Evolutionary conservation across 768 basidiomycete genomes (phyloP).

Genomic region (Leccinum pellstonianum): DNA sequence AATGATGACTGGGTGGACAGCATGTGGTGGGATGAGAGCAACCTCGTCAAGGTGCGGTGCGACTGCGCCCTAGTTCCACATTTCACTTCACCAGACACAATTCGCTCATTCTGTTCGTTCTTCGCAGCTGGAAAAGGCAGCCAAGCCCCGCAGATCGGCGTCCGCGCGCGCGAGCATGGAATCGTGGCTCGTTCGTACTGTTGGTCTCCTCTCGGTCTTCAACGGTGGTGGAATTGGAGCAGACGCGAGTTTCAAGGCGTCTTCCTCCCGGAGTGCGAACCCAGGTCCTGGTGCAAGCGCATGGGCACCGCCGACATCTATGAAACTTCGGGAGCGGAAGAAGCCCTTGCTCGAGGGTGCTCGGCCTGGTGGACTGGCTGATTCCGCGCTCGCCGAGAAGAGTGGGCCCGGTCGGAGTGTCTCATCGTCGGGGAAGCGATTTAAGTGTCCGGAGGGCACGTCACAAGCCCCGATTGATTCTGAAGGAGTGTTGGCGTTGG

Average conservation of each 20-base stretch:
- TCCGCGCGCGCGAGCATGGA: conserved; percentile 35
- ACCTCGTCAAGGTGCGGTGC: conserved; percentile 51
- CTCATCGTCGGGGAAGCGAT: conserved; percentile 1
- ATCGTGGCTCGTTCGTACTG: conserved; percentile 59
- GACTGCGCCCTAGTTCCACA: neutral
- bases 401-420: neutral
- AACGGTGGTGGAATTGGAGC: neutral
- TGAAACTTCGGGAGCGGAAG: conserved; percentile 52
- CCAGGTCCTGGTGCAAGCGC: neutral
- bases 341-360: conserved; percentile 14
- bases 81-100: neutral
- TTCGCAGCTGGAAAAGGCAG: conserved; percentile 58
- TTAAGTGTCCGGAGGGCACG: neutral
- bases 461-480: neutral
- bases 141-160: conserved; percentile 54
- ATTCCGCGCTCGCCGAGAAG: neutral
- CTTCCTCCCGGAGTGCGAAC: conserved; percentile 3
- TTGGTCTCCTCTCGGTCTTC: conserved; percentile 26
- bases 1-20: conserved; percentile 33
- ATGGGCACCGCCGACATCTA: conserved; percentile 19
- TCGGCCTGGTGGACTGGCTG: neutral
- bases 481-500: neutral
- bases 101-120: neutral
- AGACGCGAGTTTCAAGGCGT: conserved; percentile 3
- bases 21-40: conserved; percentile 65